Conservation (phyloP, 768 basidiomycete species). For the Auriculariales sp. region DNA sequence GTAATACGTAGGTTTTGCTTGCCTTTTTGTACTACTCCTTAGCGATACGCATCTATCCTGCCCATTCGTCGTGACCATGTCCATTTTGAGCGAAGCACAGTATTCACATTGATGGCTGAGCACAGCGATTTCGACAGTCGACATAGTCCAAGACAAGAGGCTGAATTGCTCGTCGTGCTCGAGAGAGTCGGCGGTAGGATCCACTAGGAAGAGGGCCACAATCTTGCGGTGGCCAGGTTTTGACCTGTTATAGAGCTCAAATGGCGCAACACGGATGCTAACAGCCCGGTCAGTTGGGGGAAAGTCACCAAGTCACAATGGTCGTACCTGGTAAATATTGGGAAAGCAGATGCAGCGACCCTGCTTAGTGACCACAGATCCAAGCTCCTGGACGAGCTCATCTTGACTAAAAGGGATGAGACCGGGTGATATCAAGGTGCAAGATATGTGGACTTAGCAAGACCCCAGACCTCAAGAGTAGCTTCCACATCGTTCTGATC, state of each 20-base stretch:
- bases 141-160: no score
- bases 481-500: constrained; percentile 10
- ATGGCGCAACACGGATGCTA: constrained; percentile 25
- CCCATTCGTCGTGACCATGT: no score
- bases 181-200: constrained; percentile 18
- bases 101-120: no score
- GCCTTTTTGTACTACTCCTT: no score
- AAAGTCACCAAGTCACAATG: constrained; percentile 21
- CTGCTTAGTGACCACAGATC: constrained; percentile 19
- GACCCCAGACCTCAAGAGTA: constrained; percentile 13
- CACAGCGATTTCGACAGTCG: no score
- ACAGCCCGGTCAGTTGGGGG: constrained; percentile 28
- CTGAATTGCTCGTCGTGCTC: no score
- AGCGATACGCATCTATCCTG: no score
- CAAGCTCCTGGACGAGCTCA: constrained; percentile 12
- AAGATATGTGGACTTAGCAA: constrained; percentile 12
- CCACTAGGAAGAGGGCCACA: constrained; percentile 26
- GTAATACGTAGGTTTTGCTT: no score
- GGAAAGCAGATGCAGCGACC: constrained; percentile 20
- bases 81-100: no score
- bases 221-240: constrained; percentile 27
- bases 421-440: constrained; percentile 6
- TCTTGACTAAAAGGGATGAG: constrained; percentile 4
- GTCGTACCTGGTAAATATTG: constrained; percentile 12
- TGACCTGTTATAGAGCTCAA: constrained; percentile 19